phyloP scores from a whole-genome alignment of 2,329 filamentous ascomycete species.

The Fusarium sp. region DNA sequence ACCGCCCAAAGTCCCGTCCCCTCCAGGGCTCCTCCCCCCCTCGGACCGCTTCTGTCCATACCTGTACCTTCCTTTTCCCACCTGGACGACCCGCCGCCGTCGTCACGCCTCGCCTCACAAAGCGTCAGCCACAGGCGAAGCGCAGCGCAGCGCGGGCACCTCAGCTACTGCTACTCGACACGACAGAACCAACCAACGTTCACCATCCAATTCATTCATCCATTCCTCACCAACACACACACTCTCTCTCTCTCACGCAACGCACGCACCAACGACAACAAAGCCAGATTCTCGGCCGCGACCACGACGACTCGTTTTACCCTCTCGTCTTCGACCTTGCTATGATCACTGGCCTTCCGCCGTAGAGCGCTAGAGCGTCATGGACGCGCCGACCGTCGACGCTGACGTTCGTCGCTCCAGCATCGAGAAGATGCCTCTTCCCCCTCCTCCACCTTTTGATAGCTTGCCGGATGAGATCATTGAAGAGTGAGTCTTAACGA shows the following conservation, averaged over 20 bases:
- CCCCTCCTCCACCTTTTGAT: slow-evolving; percentile 56
- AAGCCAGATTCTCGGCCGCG: neutral
- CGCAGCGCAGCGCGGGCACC: neutral
- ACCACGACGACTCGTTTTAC: slow-evolving; percentile 10
- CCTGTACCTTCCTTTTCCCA: slow-evolving; percentile 10
- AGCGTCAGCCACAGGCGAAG: slow-evolving; percentile 30
- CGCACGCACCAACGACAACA: slow-evolving; percentile 1
- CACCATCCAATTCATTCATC: slow-evolving; percentile 19
- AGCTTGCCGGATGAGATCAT: slow-evolving; percentile 73
- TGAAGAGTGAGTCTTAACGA: slow-evolving; percentile 62
- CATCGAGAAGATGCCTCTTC: slow-evolving; percentile 47
- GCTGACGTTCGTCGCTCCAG: slow-evolving; percentile 44
- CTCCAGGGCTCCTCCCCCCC: neutral
- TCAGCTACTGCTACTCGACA: neutral
- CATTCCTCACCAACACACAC: neutral
- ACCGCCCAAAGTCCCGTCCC: neutral
- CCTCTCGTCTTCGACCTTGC: slow-evolving; percentile 22
- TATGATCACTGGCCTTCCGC: slow-evolving; percentile 36
- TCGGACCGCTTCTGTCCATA: neutral
- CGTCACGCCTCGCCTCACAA: slow-evolving; percentile 18
- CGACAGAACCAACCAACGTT: slow-evolving; percentile 6
- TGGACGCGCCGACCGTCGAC: slow-evolving; percentile 44
- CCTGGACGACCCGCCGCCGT: slow-evolving; percentile 23
- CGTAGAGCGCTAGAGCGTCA: slow-evolving; percentile 43
- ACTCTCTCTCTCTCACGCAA: neutral